A percentile compares a stretch with the other conserved stretches of the same genome.
phyloP scores from a whole-genome alignment of 306 rosid species.

The Astragalus glycyphyllos region DNA sequence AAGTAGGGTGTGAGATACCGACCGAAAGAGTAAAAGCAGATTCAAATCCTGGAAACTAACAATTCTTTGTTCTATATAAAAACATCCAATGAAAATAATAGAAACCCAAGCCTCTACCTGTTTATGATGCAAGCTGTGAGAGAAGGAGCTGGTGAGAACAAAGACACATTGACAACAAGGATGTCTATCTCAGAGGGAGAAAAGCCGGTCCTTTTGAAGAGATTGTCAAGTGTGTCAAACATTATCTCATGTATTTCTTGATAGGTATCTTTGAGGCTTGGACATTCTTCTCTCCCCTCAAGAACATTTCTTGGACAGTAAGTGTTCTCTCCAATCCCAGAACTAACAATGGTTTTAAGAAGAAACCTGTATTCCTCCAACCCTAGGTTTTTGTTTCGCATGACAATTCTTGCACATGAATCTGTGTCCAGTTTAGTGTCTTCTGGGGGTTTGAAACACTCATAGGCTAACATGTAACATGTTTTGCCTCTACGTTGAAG shows the following conservation, averaged over 20 bases:
- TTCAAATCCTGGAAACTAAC: too few relatives aligned
- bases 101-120: slow-evolving; percentile 51
- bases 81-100: too few relatives aligned
- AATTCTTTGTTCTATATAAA: too few relatives aligned
- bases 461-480: slow-evolving; percentile 80
- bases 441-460: slow-evolving; percentile 69
- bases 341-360: slow-evolving; percentile 68
- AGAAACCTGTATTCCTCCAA: slow-evolving; percentile 69
- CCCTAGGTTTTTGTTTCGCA: slow-evolving; percentile 66
- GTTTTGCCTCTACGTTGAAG: slow-evolving; percentile 53
- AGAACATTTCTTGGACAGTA: slow-evolving; percentile 71
- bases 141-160: slow-evolving; percentile 79
- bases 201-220: slow-evolving; percentile 53
- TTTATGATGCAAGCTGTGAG: slow-evolving; percentile 70
- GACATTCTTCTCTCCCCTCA: slow-evolving; percentile 55
- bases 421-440: slow-evolving; percentile 59
- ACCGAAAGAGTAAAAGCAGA: too few relatives aligned
- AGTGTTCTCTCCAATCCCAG: slow-evolving; percentile 82
- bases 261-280: slow-evolving; percentile 50
- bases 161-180: slow-evolving; percentile 77
- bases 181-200: slow-evolving; percentile 70
- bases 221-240: slow-evolving; percentile 71
- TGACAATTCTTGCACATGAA: slow-evolving; percentile 51
- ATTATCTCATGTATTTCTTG: slow-evolving; percentile 73
- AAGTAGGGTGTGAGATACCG: too few relatives aligned